Evolutionary conservation across 2,329 filamentous ascomycete species (phyloP).

Genomic region (Trichoderma endophyticum): DNA sequence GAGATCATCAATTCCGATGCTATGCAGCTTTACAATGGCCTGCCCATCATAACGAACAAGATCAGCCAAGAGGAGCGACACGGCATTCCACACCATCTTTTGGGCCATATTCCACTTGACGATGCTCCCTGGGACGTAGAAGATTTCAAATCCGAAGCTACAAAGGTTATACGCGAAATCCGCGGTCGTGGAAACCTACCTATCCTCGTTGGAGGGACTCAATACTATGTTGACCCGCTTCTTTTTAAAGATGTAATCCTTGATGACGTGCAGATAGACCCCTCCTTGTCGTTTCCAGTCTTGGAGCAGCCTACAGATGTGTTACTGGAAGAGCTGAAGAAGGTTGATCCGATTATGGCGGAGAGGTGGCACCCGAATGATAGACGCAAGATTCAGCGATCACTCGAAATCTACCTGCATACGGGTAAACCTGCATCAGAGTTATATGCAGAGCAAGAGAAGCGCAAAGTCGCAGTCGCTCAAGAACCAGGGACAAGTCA

Average conservation of each 20-base stretch:
- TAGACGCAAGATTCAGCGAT: slow-evolving; percentile 81
- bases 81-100: slow-evolving; percentile 81
- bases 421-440: slow-evolving; percentile 81
- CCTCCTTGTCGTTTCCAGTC: slow-evolving; percentile 58
- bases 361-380: slow-evolving; percentile 93
- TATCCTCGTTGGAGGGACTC: slow-evolving; percentile 89
- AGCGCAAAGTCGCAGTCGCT: slow-evolving; percentile 34
- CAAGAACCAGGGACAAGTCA: slow-evolving; percentile 23
- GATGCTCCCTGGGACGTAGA: slow-evolving; percentile 82
- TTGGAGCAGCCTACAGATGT: slow-evolving; percentile 67
- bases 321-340: slow-evolving; percentile 68
- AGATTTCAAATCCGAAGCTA: slow-evolving; percentile 69
- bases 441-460: slow-evolving; percentile 75
- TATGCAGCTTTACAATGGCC: slow-evolving; percentile 91
- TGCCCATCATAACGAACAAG: slow-evolving; percentile 96
- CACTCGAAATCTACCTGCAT: slow-evolving; percentile 82
- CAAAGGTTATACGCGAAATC: slow-evolving; percentile 71
- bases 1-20: slow-evolving; percentile 97
- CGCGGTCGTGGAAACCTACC: slow-evolving; percentile 74
- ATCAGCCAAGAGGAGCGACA: slow-evolving; percentile 71
- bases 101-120: slow-evolving; percentile 72
- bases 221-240: slow-evolving; percentile 90
- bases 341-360: slow-evolving; percentile 88
- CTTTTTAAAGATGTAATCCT: slow-evolving; percentile 68
- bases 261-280: slow-evolving; percentile 38